Percentiles rank a stretch among this genome's conserved stretches.
These are phyloP conservation scores for Pythium oligandrum DNA, from an alignment of 352 stramenopile species.

Conservation along the genomic window DNA sequence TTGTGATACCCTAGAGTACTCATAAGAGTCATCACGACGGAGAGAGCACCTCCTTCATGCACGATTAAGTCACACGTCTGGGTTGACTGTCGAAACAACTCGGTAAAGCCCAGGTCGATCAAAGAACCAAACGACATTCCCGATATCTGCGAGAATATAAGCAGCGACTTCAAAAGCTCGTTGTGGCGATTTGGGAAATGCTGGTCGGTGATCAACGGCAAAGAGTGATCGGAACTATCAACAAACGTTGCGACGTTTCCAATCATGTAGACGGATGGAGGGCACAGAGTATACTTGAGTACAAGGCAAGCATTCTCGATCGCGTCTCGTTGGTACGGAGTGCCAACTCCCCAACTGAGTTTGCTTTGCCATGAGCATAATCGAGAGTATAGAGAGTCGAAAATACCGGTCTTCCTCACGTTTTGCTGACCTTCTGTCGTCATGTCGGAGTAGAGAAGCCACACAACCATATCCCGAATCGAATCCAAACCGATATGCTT, in stretches of 20 bases:
- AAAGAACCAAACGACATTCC: conserved; percentile 76
- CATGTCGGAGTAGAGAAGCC: conserved; percentile 84
- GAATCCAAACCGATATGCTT: conserved; percentile 82
- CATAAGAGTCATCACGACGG: conserved; percentile 86
- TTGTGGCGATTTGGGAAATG: conserved; percentile 77
- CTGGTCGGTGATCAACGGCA: conserved; percentile 83
- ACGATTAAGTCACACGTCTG: conserved; percentile 57
- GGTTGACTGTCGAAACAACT: conserved; percentile 68
- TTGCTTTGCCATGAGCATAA: conserved; percentile 81
- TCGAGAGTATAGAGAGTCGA: conserved; percentile 72
- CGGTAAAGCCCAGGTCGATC: conserved; percentile 73
- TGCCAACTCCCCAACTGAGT: conserved; percentile 78
- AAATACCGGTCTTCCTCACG: conserved; percentile 62
- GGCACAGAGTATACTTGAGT: conserved; percentile 85
- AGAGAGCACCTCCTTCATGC: conserved; percentile 76
- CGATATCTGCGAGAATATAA: conserved; percentile 53
- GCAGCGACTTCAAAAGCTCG: conserved; percentile 72
- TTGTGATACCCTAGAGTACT: conserved; percentile 81
- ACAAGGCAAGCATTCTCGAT: conserved; percentile 85
- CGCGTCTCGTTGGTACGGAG: conserved; percentile 78
- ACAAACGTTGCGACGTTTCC: conserved; percentile 80
- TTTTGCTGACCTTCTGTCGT: conserved; percentile 53
- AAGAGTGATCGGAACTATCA: conserved; percentile 73
- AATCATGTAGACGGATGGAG: conserved; percentile 84
- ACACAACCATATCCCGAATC: conserved; percentile 79